These are phyloP conservation scores for Scopulariopsis brevicaulis DNA, from an alignment of 2,329 filamentous ascomycete genomes.

Conservation along the genomic window DNA sequence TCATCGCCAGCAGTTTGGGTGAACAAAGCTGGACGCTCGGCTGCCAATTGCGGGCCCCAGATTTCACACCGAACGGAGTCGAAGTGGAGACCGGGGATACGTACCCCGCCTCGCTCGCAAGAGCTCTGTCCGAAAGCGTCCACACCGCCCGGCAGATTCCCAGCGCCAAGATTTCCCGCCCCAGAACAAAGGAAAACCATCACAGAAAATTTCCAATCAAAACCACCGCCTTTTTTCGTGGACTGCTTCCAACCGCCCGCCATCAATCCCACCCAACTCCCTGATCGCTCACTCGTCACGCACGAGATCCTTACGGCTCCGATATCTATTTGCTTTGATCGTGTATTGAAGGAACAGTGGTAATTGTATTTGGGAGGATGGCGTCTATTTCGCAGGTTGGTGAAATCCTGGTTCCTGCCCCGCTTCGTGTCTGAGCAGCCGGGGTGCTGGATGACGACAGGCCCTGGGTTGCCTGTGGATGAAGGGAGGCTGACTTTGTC, in stretches of 20 bases:
- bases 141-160: background rate
- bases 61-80: background rate
- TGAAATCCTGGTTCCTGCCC: background rate
- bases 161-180: constrained; percentile 3
- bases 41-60: background rate
- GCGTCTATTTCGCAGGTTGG: constrained; percentile 5
- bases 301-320: background rate
- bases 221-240: background rate
- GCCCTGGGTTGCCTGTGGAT: background rate
- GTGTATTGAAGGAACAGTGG: background rate
- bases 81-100: background rate
- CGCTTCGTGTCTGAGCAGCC: background rate
- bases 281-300: background rate
- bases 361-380: constrained; percentile 7
- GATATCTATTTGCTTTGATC: background rate
- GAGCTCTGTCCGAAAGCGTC: background rate
- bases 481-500: background rate
- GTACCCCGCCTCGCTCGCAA: background rate
- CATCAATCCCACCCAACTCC: background rate
- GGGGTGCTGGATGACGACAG: background rate
- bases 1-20: too few species aligned
- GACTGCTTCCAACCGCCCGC: too few species aligned
- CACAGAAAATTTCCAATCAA: constrained; percentile 6
- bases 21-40: too few species aligned
- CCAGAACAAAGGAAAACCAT: background rate